Evolutionary conservation across 257 asterid species (phyloP), one percentile per base, ranked within the genome.

Genomic region (Solanum neorickii): DNA sequence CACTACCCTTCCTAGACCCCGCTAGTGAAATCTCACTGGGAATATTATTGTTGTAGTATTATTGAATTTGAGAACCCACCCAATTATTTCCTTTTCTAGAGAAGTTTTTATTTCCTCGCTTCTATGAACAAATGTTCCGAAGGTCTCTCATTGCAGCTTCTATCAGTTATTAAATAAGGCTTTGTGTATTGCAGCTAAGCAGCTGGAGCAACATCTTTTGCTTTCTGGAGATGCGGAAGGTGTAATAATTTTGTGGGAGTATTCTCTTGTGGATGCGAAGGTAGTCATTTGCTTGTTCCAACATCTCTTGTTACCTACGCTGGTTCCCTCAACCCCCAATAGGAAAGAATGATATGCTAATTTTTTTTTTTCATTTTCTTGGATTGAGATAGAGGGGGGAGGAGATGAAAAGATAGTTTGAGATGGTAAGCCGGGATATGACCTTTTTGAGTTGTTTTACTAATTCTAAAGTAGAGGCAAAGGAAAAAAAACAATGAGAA

Each of bases 171-270:
- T 72, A 49, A 72, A 9, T 80, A 44, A 65, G n/a, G 23, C 7
- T 60, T 29, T 29, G n/a, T 70, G 16, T 74, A 12, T 15, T 49
- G 46, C 93, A 97, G 99, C 96, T 52, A 92, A 87, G 89, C 90
- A 91, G 88, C 92, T 94, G 92, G 91, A 87, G 82, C 86, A 88
- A 47, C 96, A 97, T 88, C 92, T 90, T 90, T 88, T 97, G 89
- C 93, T 96, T 31, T 95, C 99, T 52, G 99, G 99, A 89, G 99
- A 95, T 93, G 97, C 96, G 62, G 98, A 93, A 74, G 99, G 99
- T 27, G 88, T 91, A 83, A 95, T 95, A 87, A 87, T 93, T 86
- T 87, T 97, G 94, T 97, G 99, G 99, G 99, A 93, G 88, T 91
- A 88, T 86, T 90, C 92, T 60, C 93, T 93, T 89, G 88, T 90